phyloP scores from a whole-genome alignment of 148 eudicot species.

The Dianthus caryophyllus region DNA sequence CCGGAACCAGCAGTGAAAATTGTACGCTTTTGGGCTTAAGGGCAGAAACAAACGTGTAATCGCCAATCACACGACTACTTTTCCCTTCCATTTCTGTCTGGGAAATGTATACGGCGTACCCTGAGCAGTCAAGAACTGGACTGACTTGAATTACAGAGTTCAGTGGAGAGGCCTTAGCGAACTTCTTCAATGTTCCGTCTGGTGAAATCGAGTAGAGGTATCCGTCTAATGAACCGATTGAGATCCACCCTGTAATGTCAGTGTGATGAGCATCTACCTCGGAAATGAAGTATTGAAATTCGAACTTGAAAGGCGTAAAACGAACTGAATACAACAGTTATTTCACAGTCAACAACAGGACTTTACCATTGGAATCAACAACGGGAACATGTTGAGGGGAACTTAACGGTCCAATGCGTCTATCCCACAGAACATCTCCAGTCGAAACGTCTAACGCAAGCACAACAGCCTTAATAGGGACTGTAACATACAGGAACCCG shows the following conservation, averaged over 20 bases:
- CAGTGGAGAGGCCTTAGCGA: slow-evolving; percentile 34
- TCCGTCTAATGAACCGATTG: slow-evolving; percentile 87
- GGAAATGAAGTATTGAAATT: too few relatives aligned
- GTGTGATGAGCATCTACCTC: background rate
- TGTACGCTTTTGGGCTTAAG: slow-evolving; percentile 53
- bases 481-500: slow-evolving; percentile 62
- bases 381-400: slow-evolving; percentile 53
- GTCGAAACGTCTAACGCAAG: slow-evolving; percentile 61
- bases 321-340: too few relatives aligned
- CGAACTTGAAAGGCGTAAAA: background rate
- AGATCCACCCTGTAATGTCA: slow-evolving; percentile 69
- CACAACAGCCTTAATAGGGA: slow-evolving; percentile 43
- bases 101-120: slow-evolving; percentile 70
- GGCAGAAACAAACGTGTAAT: slow-evolving; percentile 57
- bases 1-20: slow-evolving; percentile 70
- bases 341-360: background rate
- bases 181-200: slow-evolving; percentile 51
- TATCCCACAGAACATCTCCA: slow-evolving; percentile 76
- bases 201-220: slow-evolving; percentile 81
- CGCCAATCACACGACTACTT: slow-evolving; percentile 32
- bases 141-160: slow-evolving; percentile 62
- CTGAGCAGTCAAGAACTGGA: slow-evolving; percentile 89
- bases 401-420: slow-evolving; percentile 62
- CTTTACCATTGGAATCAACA: slow-evolving; percentile 74
- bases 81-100: slow-evolving; percentile 76